Evolutionary conservation across 192 early-diverging fungal species (phyloP).

Genomic region (Coemansia sp.): DNA sequence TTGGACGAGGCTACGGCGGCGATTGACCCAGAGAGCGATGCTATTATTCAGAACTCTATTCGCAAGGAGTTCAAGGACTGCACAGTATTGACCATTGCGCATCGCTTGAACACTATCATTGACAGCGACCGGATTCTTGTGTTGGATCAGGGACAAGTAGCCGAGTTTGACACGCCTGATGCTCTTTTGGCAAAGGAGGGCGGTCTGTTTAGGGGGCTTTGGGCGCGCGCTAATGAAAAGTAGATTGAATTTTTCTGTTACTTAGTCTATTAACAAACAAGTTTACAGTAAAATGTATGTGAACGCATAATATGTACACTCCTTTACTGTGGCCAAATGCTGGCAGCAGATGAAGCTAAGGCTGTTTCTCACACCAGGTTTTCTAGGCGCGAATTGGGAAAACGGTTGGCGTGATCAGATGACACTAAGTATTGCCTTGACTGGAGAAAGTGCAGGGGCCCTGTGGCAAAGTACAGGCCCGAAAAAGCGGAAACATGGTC

Average conservation of each 20-base stretch:
- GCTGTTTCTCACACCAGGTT: not conserved
- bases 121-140: constrained; percentile 79
- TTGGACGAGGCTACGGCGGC: constrained; percentile 87
- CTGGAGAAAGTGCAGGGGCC: not conserved
- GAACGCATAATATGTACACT: too few relatives aligned
- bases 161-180: constrained; percentile 72
- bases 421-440: not conserved
- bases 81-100: too few relatives aligned
- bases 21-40: too few relatives aligned
- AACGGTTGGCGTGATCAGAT: not conserved
- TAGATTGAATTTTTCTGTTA: not conserved
- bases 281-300: too few relatives aligned
- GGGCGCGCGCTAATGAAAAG: constrained; percentile 1
- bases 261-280: too few relatives aligned
- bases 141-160: constrained; percentile 69
- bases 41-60: too few relatives aligned
- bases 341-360: too few relatives aligned
- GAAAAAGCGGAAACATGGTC: not conserved
- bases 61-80: too few relatives aligned
- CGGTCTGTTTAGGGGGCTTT: constrained; percentile 17
- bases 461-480: not conserved
- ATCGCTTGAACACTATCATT: constrained; percentile 41
- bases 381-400: not conserved
- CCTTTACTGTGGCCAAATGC: too few relatives aligned
- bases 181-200: constrained; percentile 55